Conservation (phyloP, 1,139 yeast genomes). For the Yamadazyma atlantica region DNA sequence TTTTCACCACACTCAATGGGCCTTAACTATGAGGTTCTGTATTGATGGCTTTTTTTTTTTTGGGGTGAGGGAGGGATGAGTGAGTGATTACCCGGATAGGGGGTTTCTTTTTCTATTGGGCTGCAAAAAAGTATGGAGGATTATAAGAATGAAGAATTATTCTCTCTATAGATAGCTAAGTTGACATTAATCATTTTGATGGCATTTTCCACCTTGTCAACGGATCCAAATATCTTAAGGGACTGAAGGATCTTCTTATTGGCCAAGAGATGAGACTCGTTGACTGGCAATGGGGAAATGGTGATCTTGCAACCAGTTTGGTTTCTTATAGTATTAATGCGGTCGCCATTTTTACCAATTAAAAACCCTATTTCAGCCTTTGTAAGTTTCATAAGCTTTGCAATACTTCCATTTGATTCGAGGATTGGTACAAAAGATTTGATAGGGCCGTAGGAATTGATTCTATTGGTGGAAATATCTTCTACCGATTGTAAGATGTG, state of each 20-base stretch:
- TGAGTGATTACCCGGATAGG: slow-evolving; percentile 11
- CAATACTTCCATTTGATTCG: slow-evolving; percentile 5
- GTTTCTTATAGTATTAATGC: slow-evolving; percentile 25
- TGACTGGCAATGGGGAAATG: slow-evolving; percentile 18
- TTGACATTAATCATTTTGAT: slow-evolving; percentile 14
- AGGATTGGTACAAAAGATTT: slow-evolving; percentile 1
- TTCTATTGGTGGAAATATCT: slow-evolving; percentile 2
- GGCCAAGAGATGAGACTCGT: slow-evolving; percentile 8
- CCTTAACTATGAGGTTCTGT: background rate
- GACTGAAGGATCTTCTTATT: slow-evolving; percentile 11
- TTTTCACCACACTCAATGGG: background rate
- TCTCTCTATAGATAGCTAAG: slow-evolving; percentile 9
- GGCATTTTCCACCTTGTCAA: slow-evolving; percentile 19
- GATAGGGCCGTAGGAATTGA: background rate
- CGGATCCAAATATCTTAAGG: slow-evolving; percentile 16
- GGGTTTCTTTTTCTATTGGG: slow-evolving; percentile 2
- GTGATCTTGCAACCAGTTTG: slow-evolving; percentile 28
- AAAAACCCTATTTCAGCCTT: slow-evolving; percentile 29
- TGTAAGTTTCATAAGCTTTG: slow-evolving; percentile 9
- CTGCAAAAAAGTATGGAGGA: slow-evolving; percentile 3
- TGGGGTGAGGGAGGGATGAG: too few species aligned
- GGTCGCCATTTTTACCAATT: slow-evolving; percentile 27
- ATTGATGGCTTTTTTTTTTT: background rate
- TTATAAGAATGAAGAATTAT: slow-evolving; percentile 9
- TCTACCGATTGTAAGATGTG: slow-evolving; percentile 6